Evolutionary conservation across 1,139 yeast species (phyloP).

Genomic region (Saccharomycopsis hybrid): DNA sequence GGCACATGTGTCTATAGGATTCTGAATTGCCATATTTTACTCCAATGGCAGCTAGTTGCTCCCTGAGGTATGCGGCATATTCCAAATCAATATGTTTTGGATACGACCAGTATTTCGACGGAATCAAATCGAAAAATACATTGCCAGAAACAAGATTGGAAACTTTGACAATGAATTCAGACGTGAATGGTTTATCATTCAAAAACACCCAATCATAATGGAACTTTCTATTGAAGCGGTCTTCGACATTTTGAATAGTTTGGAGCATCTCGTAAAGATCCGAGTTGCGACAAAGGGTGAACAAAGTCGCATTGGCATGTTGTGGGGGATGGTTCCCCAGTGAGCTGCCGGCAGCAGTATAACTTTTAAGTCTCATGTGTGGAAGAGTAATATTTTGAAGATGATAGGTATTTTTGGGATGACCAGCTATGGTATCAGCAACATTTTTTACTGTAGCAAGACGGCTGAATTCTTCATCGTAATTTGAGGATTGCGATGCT

Average conservation of each 20-base stretch:
- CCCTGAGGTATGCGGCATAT: slow-evolving; percentile 47
- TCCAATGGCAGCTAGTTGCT: slow-evolving; percentile 35
- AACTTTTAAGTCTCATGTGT: too few species aligned
- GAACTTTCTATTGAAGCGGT: slow-evolving; percentile 46
- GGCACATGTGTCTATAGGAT: slow-evolving; percentile 57
- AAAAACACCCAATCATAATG: slow-evolving; percentile 61
- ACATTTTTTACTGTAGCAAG: too few species aligned
- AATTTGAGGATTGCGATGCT: too few species aligned
- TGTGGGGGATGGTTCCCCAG: too few species aligned
- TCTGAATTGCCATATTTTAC: slow-evolving; percentile 51
- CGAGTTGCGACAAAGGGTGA: slow-evolving; percentile 47
- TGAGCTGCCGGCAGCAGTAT: too few species aligned
- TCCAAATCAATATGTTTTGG: slow-evolving; percentile 59
- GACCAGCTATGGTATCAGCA: too few species aligned
- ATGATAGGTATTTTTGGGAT: too few species aligned
- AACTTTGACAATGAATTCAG: slow-evolving; percentile 40
- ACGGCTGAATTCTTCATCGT: too few species aligned
- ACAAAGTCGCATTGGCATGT: slow-evolving; percentile 47
- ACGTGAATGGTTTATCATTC: slow-evolving; percentile 48
- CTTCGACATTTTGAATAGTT: slow-evolving; percentile 48
- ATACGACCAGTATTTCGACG: slow-evolving; percentile 63
- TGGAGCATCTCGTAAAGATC: slow-evolving; percentile 43
- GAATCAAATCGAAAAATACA: slow-evolving; percentile 58
- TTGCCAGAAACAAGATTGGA: slow-evolving; percentile 48
- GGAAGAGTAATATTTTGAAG: too few species aligned